These are phyloP conservation scores for Fomitopsis pulvina DNA, from an alignment of 768 basidiomycete species.

Conservation along the genomic window DNA sequence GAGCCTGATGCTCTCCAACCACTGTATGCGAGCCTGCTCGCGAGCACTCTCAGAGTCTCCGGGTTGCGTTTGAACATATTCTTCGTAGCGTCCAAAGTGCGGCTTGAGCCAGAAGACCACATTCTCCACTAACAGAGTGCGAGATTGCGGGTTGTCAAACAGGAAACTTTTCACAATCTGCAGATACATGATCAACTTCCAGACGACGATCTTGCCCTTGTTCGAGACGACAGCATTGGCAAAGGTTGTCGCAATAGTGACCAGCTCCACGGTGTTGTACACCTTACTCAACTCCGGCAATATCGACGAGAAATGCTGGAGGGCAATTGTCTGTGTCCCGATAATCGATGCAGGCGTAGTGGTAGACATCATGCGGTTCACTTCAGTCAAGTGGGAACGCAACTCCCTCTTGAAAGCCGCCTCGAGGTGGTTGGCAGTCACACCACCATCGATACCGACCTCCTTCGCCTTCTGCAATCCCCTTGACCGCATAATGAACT, in stretches of 20 bases:
- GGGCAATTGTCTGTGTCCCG: conserved; percentile 90
- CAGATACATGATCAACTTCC: conserved; percentile 91
- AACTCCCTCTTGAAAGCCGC: conserved; percentile 80
- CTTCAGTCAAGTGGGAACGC: conserved; percentile 64
- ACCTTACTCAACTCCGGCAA: conserved; percentile 83
- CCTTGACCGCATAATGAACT: conserved; percentile 85
- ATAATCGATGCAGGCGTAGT: conserved; percentile 80
- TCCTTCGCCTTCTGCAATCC: conserved; percentile 84
- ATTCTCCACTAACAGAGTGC: conserved; percentile 76
- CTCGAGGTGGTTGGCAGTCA: conserved; percentile 84
- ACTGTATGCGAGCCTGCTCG: conserved; percentile 74
- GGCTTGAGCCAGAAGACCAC: conserved; percentile 94
- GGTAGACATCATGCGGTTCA: conserved; percentile 86
- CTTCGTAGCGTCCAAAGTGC: conserved; percentile 88
- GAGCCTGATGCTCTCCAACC: conserved; percentile 88
- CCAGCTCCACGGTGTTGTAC: conserved; percentile 76
- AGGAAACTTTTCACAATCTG: conserved; percentile 86
- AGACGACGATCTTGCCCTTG: conserved; percentile 85
- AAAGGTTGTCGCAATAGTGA: conserved; percentile 81
- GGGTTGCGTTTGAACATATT: conserved; percentile 55
- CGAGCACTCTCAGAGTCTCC: conserved; percentile 60
- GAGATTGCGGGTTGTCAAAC: conserved; percentile 76
- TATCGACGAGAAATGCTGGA: conserved; percentile 90
- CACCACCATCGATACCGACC: conserved; percentile 68
- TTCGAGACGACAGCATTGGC: conserved; percentile 71